These are phyloP conservation scores for Rhododendron williamsianum DNA, from an alignment of 148 eudicot species.

Conservation along the genomic window DNA sequence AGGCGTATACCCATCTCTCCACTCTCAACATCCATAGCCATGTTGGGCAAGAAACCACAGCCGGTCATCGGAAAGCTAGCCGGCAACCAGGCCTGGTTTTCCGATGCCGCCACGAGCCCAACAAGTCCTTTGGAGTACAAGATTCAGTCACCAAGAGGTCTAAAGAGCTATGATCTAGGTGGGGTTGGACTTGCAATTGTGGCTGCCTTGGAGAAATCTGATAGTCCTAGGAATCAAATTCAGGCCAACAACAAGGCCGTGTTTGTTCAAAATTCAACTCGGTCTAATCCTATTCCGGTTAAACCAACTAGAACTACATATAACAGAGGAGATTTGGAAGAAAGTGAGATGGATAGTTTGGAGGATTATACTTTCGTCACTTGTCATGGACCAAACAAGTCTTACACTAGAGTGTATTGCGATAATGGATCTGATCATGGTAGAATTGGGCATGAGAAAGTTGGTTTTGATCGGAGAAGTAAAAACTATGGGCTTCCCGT, in stretches of 20 bases:
- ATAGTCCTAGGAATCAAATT: constrained; percentile 12
- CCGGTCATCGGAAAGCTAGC: constrained; percentile 16
- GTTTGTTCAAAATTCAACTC: constrained; percentile 20
- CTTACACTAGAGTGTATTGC: constrained; percentile 45
- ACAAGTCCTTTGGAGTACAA: constrained; percentile 34
- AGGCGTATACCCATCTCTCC: background rate
- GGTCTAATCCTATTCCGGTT: constrained; percentile 43
- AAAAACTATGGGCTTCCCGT: constrained; percentile 15
- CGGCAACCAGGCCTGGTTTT: constrained; percentile 12
- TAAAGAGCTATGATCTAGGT: constrained; percentile 40
- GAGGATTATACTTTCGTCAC: constrained; percentile 73
- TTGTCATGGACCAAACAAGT: constrained; percentile 35
- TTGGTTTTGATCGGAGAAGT: constrained; percentile 10
- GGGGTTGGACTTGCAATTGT: constrained; percentile 69
- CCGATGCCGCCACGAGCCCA: constrained; percentile 30
- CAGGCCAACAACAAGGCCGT: constrained; percentile 23
- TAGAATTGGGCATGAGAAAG: background rate
- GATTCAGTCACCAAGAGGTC: constrained; percentile 36
- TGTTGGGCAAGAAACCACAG: constrained; percentile 35
- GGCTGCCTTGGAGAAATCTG: constrained; percentile 49
- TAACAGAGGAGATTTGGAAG: constrained; percentile 6
- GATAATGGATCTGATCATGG: constrained; percentile 19
- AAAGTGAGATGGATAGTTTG: constrained; percentile 17
- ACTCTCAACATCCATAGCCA: constrained; percentile 1
- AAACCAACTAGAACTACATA: background rate